These are phyloP conservation scores for Fusarium sulawesiense DNA, from an alignment of 2,329 filamentous ascomycete genomes.

Conservation along the genomic window DNA sequence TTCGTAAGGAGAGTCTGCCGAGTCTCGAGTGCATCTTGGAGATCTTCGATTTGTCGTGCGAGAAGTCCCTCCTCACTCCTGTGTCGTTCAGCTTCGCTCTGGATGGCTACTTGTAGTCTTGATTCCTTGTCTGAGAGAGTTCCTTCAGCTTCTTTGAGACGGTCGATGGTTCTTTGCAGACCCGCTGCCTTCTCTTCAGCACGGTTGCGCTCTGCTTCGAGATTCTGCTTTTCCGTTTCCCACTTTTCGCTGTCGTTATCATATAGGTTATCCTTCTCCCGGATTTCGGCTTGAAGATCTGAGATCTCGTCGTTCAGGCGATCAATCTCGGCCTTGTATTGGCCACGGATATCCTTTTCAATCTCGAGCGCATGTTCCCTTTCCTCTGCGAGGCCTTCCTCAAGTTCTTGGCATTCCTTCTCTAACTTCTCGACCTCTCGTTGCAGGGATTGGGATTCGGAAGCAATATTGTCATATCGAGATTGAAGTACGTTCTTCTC, in stretches of 20 bases:
- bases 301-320: constrained; percentile 69
- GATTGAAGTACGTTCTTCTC: constrained; percentile 77
- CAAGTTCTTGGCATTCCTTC: constrained; percentile 59
- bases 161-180: constrained; percentile 77
- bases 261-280: constrained; percentile 76
- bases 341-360: constrained; percentile 67
- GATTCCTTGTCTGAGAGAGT: constrained; percentile 74
- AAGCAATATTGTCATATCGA: constrained; percentile 74
- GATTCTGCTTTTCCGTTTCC: constrained; percentile 71
- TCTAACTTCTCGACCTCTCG: constrained; percentile 67
- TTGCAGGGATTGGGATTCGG: constrained; percentile 75
- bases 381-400: constrained; percentile 63
- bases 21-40: constrained; percentile 76
- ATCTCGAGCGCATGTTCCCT: constrained; percentile 68
- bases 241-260: constrained; percentile 78
- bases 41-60: constrained; percentile 77
- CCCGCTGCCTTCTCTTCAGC: constrained; percentile 75
- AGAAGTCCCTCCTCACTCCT: constrained; percentile 77
- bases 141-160: constrained; percentile 74
- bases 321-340: constrained; percentile 60
- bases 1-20: constrained; percentile 74
- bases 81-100: constrained; percentile 78
- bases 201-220: constrained; percentile 73
- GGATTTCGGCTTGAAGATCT: constrained; percentile 71
- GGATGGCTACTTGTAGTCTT: constrained; percentile 74